These are phyloP conservation scores for Climacium dendroides DNA, from an alignment of 225 moss, liverwort and hornwort genomes.

Conservation along the genomic window DNA sequence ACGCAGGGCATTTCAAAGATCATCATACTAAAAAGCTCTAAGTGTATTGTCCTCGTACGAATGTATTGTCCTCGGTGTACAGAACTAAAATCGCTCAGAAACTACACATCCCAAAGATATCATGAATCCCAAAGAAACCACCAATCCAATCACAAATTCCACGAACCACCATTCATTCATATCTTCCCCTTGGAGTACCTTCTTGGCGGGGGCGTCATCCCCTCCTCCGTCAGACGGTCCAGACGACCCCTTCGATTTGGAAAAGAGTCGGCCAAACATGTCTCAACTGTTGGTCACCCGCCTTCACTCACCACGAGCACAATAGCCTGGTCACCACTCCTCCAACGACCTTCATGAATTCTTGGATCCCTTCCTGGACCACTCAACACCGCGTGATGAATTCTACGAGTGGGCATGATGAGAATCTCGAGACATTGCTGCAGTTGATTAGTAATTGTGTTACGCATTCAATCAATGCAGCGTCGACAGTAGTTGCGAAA, in stretches of 20 bases:
- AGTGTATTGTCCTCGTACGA: too few relatives aligned
- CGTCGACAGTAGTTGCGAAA: neutral
- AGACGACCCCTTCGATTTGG: slow-evolving; percentile 26
- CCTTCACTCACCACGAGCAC: neutral
- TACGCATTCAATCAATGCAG: neutral
- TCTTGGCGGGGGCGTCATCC: neutral
- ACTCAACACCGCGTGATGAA: neutral
- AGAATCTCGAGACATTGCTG: neutral
- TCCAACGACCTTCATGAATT: neutral
- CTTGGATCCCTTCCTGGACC: neutral
- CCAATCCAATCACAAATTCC: neutral
- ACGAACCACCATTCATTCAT: neutral
- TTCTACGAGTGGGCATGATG: neutral
- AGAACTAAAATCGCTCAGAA: neutral
- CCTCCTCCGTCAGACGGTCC: neutral
- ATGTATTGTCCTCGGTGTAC: too few relatives aligned
- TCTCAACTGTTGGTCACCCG: neutral
- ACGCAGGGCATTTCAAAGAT: neutral
- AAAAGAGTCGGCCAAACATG: slow-evolving; percentile 65
- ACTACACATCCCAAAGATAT: neutral
- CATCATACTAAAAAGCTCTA: neutral
- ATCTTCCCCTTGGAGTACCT: neutral
- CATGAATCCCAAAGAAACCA: neutral
- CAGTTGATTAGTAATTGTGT: neutral
- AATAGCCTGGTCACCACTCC: neutral